A percentile compares a stretch with the other conserved stretches of the same genome.
Evolutionary conservation across 2,329 filamentous ascomycete genomes (phyloP).

Genomic region (Talaromyces sp.): DNA sequence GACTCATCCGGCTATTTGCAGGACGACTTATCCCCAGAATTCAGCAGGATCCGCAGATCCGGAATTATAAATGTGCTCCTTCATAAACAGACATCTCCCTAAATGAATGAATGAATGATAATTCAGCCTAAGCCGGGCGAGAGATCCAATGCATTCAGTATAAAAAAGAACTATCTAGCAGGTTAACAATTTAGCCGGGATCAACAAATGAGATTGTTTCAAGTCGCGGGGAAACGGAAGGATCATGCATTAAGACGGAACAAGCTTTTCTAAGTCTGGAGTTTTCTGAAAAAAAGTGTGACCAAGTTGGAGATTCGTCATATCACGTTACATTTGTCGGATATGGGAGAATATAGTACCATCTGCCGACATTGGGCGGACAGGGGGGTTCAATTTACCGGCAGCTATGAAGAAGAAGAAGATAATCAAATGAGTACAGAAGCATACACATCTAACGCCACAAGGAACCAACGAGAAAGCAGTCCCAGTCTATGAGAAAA

Average conservation of each 20-base stretch:
- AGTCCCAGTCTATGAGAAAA: not conserved
- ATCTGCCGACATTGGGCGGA: not conserved
- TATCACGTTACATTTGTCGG: not conserved
- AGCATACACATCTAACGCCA: not conserved
- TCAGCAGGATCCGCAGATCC: not conserved
- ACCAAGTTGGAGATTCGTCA: not conserved
- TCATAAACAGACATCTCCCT: not conserved
- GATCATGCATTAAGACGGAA: too few species aligned
- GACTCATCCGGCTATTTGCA: not conserved
- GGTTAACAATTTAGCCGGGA: not conserved
- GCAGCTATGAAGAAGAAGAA: not conserved
- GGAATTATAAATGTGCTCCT: not conserved
- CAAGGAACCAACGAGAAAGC: not conserved
- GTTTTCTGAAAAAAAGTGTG: not conserved
- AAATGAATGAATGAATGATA: not conserved
- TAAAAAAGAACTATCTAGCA: not conserved
- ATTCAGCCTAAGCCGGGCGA: not conserved
- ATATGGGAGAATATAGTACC: not conserved
- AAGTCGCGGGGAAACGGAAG: not conserved
- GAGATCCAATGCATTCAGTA: not conserved
- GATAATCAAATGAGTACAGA: not conserved
- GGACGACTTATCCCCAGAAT: not conserved
- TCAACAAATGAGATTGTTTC: not conserved
- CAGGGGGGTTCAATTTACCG: not conserved
- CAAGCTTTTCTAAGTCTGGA: not conserved